A percentile compares a stretch with the other conserved stretches of the same genome.
Evolutionary conservation across 768 basidiomycete species (phyloP).

Genomic region (Macrolepiota fuliginosa): DNA sequence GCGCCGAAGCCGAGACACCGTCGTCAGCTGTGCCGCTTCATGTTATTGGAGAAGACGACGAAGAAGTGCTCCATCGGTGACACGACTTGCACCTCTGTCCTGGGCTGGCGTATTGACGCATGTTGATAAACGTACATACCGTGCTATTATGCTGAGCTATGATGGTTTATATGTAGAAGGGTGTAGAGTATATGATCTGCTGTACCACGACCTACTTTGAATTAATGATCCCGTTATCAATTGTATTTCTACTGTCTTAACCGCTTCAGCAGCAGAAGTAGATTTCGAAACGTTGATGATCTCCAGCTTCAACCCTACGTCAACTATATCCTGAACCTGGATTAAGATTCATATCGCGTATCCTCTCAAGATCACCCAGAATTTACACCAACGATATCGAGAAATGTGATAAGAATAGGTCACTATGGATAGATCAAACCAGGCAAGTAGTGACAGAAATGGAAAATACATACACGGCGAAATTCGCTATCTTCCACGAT

Average conservation of each 20-base stretch:
- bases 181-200: background rate
- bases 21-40: conserved; percentile 29
- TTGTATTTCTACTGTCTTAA: background rate
- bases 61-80: conserved; percentile 20
- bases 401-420: background rate
- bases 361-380: no score
- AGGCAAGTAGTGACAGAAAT: background rate
- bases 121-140: background rate
- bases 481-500: background rate
- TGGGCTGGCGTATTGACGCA: background rate
- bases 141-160: background rate
- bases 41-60: conserved; percentile 54
- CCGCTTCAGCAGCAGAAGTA: background rate
- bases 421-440: background rate
- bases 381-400: background rate
- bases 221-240: background rate
- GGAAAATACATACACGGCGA: background rate
- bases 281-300: background rate
- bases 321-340: no score
- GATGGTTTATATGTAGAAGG: background rate
- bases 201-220: background rate
- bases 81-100: background rate
- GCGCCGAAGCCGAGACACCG: conserved; percentile 13
- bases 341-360: no score
- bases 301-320: background rate